Evolutionary conservation across 306 rosid genomes (phyloP).

Genomic region (Canavalia gladiata): DNA sequence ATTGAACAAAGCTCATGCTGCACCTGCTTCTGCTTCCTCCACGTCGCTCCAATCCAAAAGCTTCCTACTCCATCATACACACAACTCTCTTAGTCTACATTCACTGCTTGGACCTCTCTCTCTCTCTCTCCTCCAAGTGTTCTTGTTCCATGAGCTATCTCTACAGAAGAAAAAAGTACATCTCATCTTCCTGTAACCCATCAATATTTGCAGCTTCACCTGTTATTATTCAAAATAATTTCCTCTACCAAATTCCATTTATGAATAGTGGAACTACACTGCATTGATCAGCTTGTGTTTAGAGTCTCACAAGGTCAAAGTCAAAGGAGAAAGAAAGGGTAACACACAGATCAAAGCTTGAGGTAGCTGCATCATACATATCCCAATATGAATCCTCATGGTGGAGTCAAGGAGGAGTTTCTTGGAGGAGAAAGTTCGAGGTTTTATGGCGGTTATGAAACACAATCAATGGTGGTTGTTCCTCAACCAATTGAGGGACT

Average conservation of each 20-base stretch:
- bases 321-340: neutral
- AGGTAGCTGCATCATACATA: too few species aligned
- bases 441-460: constrained; percentile 1
- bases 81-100: neutral
- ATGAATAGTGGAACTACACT: constrained; percentile 1
- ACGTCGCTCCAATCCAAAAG: constrained; percentile 26
- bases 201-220: neutral
- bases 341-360: constrained; percentile 19
- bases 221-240: constrained; percentile 3
- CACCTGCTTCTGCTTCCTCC: constrained; percentile 32
- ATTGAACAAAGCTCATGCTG: constrained; percentile 27
- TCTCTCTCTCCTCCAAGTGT: neutral
- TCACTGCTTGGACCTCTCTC: neutral
- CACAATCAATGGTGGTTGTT: neutral
- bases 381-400: constrained; percentile 54
- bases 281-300: constrained; percentile 18
- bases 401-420: constrained; percentile 61
- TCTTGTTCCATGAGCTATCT: neutral
- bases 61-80: constrained; percentile 17
- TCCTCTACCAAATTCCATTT: neutral
- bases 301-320: neutral
- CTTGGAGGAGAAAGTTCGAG: constrained; percentile 51
- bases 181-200: neutral
- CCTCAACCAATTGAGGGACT: constrained; percentile 80
- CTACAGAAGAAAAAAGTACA: neutral